Conservation (phyloP, 2,329 filamentous ascomycete species). For the Cladophialophora yegresii region DNA sequence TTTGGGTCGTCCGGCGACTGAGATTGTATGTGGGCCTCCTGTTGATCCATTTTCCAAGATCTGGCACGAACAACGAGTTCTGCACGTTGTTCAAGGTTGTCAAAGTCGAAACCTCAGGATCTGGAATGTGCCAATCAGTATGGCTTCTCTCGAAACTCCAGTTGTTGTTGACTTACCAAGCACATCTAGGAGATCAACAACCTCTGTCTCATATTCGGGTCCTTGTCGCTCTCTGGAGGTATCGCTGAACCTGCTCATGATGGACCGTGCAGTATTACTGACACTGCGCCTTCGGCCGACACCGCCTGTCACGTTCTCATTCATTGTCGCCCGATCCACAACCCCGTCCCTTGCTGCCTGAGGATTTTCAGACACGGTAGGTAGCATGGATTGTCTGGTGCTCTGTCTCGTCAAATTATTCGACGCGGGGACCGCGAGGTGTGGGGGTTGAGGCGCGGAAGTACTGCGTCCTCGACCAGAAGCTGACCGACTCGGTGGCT, state of each 20-base stretch:
- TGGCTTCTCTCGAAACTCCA: neutral
- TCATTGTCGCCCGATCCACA: constrained; percentile 26
- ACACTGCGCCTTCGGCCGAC: constrained; percentile 27
- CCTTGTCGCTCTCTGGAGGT: constrained; percentile 24
- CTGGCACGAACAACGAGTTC: constrained; percentile 83
- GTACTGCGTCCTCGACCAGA: constrained; percentile 27
- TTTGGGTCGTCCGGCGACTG: constrained; percentile 21
- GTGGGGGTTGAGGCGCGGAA: constrained; percentile 32
- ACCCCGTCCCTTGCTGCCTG: constrained; percentile 5
- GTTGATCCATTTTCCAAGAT: constrained; percentile 74
- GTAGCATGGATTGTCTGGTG: constrained; percentile 29
- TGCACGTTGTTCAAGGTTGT: constrained; percentile 86
- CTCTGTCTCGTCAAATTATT: constrained; percentile 28
- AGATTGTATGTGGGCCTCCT: constrained; percentile 72
- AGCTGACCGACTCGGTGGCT: constrained; percentile 17
- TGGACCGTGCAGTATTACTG: constrained; percentile 34
- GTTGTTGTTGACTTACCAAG: constrained; percentile 57
- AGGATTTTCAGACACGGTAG: constrained; percentile 30
- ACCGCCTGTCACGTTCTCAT: constrained; percentile 24
- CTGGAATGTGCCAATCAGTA: constrained; percentile 47
- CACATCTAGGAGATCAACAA: constrained; percentile 69
- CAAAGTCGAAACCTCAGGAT: constrained; percentile 79
- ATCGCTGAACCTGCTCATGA: constrained; percentile 33
- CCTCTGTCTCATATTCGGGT: constrained; percentile 60
- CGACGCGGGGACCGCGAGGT: constrained; percentile 7